Evolutionary conservation across 768 basidiomycete species (phyloP).

Genomic region (Agaricus blazei): DNA sequence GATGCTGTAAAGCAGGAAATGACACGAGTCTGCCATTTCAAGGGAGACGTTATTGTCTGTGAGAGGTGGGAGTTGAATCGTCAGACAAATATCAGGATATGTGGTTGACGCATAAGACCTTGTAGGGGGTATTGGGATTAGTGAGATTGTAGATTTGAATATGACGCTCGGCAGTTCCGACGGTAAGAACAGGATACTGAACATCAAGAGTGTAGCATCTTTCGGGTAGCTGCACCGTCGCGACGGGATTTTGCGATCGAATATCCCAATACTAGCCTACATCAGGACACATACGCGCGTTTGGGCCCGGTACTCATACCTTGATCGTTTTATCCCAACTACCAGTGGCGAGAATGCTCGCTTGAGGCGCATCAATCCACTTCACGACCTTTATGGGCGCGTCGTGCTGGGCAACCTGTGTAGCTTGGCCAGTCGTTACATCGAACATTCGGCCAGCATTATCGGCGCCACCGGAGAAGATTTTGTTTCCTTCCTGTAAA

Average conservation of each 20-base stretch:
- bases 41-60: constrained; percentile 76
- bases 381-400: constrained; percentile 79
- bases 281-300: neutral
- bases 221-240: constrained; percentile 80
- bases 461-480: constrained; percentile 91
- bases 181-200: constrained; percentile 79
- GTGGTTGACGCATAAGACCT: constrained; percentile 37
- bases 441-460: constrained; percentile 95
- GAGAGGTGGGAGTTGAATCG: neutral
- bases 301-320: constrained; percentile 35
- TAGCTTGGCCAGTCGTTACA: constrained; percentile 71
- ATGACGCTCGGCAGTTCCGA: constrained; percentile 90
- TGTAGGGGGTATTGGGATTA: constrained; percentile 75
- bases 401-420: constrained; percentile 88
- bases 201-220: constrained; percentile 87
- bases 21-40: constrained; percentile 92
- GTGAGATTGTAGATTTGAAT: constrained; percentile 85
- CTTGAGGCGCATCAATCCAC: constrained; percentile 73
- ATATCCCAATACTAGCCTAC: constrained; percentile 84
- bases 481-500: constrained; percentile 78
- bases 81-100: neutral
- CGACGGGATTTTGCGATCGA: constrained; percentile 68
- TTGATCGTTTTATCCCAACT: constrained; percentile 98
- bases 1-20: constrained; percentile 78
- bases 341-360: constrained; percentile 82